These are phyloP conservation scores for Cafeteria roenbergensis DNA, from an alignment of 108 stramenopile genomes.

Conservation along the genomic window DNA sequence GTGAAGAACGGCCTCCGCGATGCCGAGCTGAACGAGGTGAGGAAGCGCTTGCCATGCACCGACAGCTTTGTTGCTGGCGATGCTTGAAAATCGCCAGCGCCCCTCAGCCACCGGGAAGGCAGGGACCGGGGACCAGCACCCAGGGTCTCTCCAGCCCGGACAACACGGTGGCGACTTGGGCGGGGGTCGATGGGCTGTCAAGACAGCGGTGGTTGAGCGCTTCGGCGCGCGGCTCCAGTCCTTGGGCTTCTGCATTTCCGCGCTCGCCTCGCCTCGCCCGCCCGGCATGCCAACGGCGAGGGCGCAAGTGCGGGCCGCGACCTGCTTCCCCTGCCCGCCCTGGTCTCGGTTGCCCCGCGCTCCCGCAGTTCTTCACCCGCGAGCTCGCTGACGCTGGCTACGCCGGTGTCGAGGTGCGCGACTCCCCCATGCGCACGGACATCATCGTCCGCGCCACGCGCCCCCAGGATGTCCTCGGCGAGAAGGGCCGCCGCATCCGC, in stretches of 20 bases:
- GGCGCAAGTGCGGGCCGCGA: background rate
- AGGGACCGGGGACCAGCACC: too few relatives aligned
- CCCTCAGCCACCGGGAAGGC: too few relatives aligned
- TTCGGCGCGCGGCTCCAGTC: too few relatives aligned
- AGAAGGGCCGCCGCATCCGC: conserved; percentile 97
- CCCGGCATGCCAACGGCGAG: background rate
- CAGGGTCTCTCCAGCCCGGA: too few relatives aligned
- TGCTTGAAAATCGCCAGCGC: too few relatives aligned
- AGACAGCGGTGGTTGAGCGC: too few relatives aligned
- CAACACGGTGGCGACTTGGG: too few relatives aligned
- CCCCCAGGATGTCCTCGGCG: conserved; percentile 94
- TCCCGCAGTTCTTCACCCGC: conserved; percentile 61
- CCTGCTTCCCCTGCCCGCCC: background rate
- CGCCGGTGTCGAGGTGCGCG: conserved; percentile 95
- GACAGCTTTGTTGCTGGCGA: too few relatives aligned
- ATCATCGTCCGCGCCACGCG: conserved; percentile 98
- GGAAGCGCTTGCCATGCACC: too few relatives aligned
- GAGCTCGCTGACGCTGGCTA: conserved; percentile 96
- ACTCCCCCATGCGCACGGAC: conserved; percentile 93
- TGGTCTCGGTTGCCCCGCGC: background rate
- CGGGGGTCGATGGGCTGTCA: too few relatives aligned
- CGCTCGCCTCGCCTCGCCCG: too few relatives aligned
- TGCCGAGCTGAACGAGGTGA: conserved; percentile 90
- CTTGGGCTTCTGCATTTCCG: too few relatives aligned
- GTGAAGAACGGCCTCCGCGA: conserved; percentile 98